Evolutionary conservation across 78 protist species (phyloP).

Genomic region (Dictyostelium citrinum): DNA sequence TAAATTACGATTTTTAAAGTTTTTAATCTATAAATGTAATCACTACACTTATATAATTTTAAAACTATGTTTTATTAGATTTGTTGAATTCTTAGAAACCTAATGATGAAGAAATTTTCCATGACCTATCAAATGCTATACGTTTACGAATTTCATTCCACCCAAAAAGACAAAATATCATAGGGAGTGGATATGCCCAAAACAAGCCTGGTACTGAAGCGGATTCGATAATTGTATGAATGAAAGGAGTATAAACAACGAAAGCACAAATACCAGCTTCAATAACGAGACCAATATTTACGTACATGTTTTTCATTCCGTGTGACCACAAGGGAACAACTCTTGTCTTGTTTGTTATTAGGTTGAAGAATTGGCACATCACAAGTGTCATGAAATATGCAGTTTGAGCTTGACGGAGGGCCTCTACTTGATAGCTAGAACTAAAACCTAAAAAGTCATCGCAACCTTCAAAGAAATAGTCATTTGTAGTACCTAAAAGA

Average conservation of each 20-base stretch:
- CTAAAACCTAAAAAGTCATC: neutral
- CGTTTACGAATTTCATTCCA: slow-evolving; percentile 59
- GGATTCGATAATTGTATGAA: slow-evolving; percentile 28
- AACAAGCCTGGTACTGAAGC: slow-evolving; percentile 4
- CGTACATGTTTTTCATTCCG: slow-evolving; percentile 68
- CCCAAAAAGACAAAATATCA: slow-evolving; percentile 5
- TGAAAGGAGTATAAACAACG: slow-evolving; percentile 71
- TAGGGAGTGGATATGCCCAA: slow-evolving; percentile 64
- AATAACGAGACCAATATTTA: slow-evolving; percentile 83
- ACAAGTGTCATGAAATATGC: slow-evolving; percentile 92
- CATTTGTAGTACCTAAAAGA: slow-evolving; percentile 4
- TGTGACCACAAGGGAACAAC: slow-evolving; percentile 87
- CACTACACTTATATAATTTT: too few relatives aligned
- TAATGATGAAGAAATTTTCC: slow-evolving; percentile 7
- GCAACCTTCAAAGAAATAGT: slow-evolving; percentile 13
- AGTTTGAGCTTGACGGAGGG: slow-evolving; percentile 77
- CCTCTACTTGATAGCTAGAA: neutral
- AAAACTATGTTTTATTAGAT: too few relatives aligned
- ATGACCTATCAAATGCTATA: neutral
- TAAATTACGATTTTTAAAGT: too few relatives aligned
- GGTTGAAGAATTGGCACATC: slow-evolving; percentile 92
- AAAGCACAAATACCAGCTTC: slow-evolving; percentile 82
- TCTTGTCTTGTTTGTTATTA: slow-evolving; percentile 92
- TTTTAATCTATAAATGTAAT: too few relatives aligned
- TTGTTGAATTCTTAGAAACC: too few relatives aligned